These are phyloP conservation scores for Nicotiana paniculata DNA, from an alignment of 257 asterid genomes.

Conservation along the genomic window DNA sequence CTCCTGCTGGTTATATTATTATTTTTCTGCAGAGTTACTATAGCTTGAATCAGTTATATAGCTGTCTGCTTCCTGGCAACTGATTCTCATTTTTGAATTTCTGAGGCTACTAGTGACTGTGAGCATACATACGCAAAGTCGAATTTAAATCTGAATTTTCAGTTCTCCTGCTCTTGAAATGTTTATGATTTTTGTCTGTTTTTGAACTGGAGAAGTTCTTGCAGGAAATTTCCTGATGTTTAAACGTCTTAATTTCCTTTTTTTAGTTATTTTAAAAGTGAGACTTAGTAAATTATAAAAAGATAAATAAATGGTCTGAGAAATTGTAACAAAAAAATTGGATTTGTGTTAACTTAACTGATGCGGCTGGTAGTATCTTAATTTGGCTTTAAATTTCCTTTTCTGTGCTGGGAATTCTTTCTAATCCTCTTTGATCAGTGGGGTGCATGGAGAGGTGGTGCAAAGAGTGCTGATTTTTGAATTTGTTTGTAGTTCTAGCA, in stretches of 20 bases:
- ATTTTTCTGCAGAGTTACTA: neutral
- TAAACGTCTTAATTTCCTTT: neutral
- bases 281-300: neutral
- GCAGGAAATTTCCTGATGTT: neutral
- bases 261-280: neutral
- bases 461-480: neutral
- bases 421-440: neutral
- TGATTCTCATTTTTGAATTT: neutral
- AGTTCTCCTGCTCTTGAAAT: neutral
- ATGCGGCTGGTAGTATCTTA: neutral
- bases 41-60: neutral
- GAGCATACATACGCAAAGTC: neutral
- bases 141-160: neutral
- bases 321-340: neutral
- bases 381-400: neutral
- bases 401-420: neutral
- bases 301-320: neutral
- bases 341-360: neutral
- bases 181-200: neutral
- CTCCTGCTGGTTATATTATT: neutral
- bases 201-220: neutral
- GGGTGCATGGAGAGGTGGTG: neutral
- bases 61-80: neutral
- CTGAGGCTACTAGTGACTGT: neutral
- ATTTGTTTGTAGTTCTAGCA: neutral